Conservation (phyloP, 768 basidiomycete genomes). For the Crepidotus variabilis region DNA sequence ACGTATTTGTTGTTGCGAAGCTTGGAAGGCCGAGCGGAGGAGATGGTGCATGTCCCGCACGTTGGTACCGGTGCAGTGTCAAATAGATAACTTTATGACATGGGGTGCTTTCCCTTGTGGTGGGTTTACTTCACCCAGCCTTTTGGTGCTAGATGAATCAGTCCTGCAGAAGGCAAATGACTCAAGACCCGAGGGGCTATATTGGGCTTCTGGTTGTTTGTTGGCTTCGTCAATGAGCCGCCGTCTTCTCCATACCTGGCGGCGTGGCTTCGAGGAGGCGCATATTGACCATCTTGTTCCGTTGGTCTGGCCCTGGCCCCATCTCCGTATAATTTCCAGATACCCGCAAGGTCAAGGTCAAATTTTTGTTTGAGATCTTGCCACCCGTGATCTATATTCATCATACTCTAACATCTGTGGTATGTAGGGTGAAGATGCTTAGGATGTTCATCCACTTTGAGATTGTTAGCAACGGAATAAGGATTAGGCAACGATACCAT, state of each 20-base stretch:
- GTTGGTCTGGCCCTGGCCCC: neutral
- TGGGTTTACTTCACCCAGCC: neutral
- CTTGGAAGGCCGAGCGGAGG: neutral
- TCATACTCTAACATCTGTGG: no score
- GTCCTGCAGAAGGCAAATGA: neutral
- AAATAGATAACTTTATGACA: neutral
- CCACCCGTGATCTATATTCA: neutral
- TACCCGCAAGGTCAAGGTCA: neutral
- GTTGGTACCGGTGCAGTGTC: neutral
- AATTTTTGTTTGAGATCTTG: neutral
- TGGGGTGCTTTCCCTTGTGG: neutral
- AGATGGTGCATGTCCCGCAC: neutral
- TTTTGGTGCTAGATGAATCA: neutral
- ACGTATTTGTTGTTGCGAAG: neutral
- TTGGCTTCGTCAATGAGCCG: neutral
- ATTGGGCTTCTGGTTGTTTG: neutral
- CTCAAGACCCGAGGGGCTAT: neutral
- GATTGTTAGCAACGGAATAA: neutral
- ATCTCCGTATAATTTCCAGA: neutral
- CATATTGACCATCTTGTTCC: neutral
- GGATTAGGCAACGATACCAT: neutral
- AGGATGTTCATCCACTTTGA: neutral
- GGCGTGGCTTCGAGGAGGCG: neutral
- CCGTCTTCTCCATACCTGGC: neutral
- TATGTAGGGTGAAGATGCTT: neutral